A percentile compares a stretch with the other conserved stretches of the same genome.
Evolutionary conservation across 1,284 basidiomycete genomes (phyloP).

Genomic region (Earliella scabrosa): DNA sequence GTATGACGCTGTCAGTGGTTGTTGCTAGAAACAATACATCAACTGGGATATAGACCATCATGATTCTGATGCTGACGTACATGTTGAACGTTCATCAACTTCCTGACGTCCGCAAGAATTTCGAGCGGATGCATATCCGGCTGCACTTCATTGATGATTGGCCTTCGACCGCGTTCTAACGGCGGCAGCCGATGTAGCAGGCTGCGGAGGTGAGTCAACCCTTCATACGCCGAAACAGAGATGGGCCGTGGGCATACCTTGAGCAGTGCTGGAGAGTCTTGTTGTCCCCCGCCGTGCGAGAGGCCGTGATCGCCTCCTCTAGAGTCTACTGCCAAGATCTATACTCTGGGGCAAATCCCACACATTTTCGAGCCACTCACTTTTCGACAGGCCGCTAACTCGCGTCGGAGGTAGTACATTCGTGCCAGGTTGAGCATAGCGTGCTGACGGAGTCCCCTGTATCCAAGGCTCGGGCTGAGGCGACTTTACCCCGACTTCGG

Average conservation of each 20-base stretch:
- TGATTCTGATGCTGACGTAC: slow-evolving; percentile 39
- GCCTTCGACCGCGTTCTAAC: slow-evolving; percentile 47
- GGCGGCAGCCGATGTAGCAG: slow-evolving; percentile 71
- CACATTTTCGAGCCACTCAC: slow-evolving; percentile 38
- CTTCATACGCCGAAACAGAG: neutral
- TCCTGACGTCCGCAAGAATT: slow-evolving; percentile 72
- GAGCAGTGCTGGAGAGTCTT: slow-evolving; percentile 78
- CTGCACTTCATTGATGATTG: slow-evolving; percentile 73
- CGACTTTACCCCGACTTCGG: neutral
- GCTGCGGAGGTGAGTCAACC: slow-evolving; percentile 40
- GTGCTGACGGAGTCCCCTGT: slow-evolving; percentile 76
- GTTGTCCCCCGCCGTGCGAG: slow-evolving; percentile 72
- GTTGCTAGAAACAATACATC: slow-evolving; percentile 50
- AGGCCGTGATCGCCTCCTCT: slow-evolving; percentile 73
- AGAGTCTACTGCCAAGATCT: slow-evolving; percentile 53
- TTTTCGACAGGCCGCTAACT: slow-evolving; percentile 69
- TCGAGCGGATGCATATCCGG: slow-evolving; percentile 76
- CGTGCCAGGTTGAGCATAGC: slow-evolving; percentile 77
- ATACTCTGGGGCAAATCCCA: slow-evolving; percentile 8
- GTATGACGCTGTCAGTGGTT: slow-evolving; percentile 72
- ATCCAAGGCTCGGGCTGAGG: slow-evolving; percentile 2
- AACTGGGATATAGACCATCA: neutral
- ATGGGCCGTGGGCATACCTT: slow-evolving; percentile 48
- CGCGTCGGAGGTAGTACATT: slow-evolving; percentile 72
- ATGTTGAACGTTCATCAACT: slow-evolving; percentile 60